Conservation (phyloP, 495 filamentous ascomycete species). For the Penicillium psychrofluorescens region DNA sequence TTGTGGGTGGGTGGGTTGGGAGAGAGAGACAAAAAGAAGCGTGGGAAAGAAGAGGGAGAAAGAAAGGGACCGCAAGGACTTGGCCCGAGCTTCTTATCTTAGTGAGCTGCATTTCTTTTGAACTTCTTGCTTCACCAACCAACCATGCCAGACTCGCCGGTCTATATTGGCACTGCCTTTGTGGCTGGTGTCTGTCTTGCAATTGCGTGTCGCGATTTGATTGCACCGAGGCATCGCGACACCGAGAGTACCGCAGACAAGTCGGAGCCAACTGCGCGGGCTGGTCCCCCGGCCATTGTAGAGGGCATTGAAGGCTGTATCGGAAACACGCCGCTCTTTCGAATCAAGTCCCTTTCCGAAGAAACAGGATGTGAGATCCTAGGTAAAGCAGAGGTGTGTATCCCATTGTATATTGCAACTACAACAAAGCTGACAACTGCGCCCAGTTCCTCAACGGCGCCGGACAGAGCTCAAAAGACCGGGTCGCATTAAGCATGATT, state of each 20-base stretch:
- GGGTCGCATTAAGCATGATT: slow-evolving; percentile 88
- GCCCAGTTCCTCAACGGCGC: slow-evolving; percentile 77
- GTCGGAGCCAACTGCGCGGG: slow-evolving; percentile 13
- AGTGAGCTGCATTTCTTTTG: no score
- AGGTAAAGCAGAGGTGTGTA: slow-evolving; percentile 76
- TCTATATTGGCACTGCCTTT: slow-evolving; percentile 63
- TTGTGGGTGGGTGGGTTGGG: slow-evolving; percentile 25
- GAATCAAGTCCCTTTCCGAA: slow-evolving; percentile 79
- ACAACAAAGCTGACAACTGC: neutral
- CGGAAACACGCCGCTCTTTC: slow-evolving; percentile 86
- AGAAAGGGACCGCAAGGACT: neutral
- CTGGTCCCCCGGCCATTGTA: slow-evolving; percentile 35
- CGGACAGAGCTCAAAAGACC: slow-evolving; percentile 93
- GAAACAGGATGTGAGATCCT: slow-evolving; percentile 92
- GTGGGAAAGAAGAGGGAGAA: neutral
- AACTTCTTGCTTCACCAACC: neutral
- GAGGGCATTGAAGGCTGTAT: slow-evolving; percentile 89
- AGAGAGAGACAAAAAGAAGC: neutral
- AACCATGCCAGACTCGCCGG: slow-evolving; percentile 22
- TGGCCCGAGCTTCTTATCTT: slow-evolving; percentile 24
- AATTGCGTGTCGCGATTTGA: slow-evolving; percentile 59
- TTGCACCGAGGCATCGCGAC: slow-evolving; percentile 53
- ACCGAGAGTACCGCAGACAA: neutral
- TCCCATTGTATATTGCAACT: neutral
- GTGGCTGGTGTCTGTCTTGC: slow-evolving; percentile 64